Evolutionary conservation across 1,284 basidiomycete genomes (phyloP), one percentile per base, ranked within the genome.

Genomic region (Tilletiaria anomala): DNA sequence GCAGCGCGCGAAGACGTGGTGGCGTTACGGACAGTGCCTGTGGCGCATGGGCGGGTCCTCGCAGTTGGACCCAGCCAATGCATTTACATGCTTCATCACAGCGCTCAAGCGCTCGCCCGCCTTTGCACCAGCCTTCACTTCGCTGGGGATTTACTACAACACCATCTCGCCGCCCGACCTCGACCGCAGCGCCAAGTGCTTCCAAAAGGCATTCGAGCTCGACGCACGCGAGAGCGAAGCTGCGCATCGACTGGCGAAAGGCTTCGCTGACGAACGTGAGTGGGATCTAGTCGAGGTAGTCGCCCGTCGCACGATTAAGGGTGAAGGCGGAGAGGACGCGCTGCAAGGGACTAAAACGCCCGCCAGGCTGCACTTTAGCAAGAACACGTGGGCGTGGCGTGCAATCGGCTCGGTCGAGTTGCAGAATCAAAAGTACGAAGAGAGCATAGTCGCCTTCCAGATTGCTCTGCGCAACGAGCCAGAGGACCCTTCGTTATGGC

Each of bases 201-300:
- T 94, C 70, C 89, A 97, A 60, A 96, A 93, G 60, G 93, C 93
- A 0, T 96, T 99, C 56, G 93, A 97, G 68, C 76, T 97, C 2
- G 89, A 96, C 68, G 76, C 88, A 1, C 76, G 81, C 11, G 84
- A 97, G 68, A 78, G 77, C 10, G 78, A 82, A 12, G 88, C 93
- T 1, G 93, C 89, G 0, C 73, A 76, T 37, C 73, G 79, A 45
- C 74, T 97, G 3, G 88, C 87, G 0, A 78, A 82, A 52, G 82
- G 83, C 1, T 96, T 93, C 66, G 87, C 91, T 0, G 79, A 88
- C 41, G 84, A 93, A 52, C 75, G 78, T 39, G 89, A 94, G 61
- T 97, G 93, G 93, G 84, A 89, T 52, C 73, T 93, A 5, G 91
- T 96, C 2, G 86, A 94, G 53, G 79, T 89, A 2, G 81, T 99